These are phyloP conservation scores for Multifurca ochricompacta DNA, from an alignment of 768 basidiomycete genomes.

Conservation along the genomic window DNA sequence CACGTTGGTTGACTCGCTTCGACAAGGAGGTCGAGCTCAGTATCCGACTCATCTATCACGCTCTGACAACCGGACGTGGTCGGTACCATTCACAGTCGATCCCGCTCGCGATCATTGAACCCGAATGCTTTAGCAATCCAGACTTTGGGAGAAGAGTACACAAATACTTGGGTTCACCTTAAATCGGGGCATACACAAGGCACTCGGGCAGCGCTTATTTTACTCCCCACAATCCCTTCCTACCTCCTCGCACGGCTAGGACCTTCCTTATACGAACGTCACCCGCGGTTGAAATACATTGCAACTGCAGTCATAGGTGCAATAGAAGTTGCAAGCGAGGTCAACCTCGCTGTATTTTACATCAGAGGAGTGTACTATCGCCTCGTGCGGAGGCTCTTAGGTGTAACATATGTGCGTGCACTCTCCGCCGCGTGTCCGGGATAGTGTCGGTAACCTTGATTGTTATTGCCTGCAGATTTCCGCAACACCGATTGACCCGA, in stretches of 20 bases:
- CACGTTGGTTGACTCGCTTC: constrained; percentile 72
- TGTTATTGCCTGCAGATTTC: constrained; percentile 47
- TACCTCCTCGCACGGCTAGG: constrained; percentile 52
- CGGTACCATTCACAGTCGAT: constrained; percentile 17
- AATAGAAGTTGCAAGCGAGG: constrained; percentile 53
- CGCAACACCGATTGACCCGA: constrained; percentile 59
- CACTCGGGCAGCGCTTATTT: constrained; percentile 46
- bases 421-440: not conserved
- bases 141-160: constrained; percentile 88
- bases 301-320: constrained; percentile 37
- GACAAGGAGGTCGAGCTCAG: constrained; percentile 70
- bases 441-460: not conserved
- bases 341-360: constrained; percentile 79
- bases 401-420: constrained; percentile 55
- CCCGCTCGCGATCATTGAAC: constrained; percentile 8
- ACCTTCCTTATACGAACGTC: constrained; percentile 30
- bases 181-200: constrained; percentile 37
- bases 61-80: constrained; percentile 72
- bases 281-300: constrained; percentile 28
- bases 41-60: constrained; percentile 64
- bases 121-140: constrained; percentile 48
- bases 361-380: constrained; percentile 75
- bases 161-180: constrained; percentile 58
- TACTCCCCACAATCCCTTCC: constrained; percentile 58
- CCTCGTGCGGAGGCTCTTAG: constrained; percentile 54